phyloP scores from a whole-genome alignment of 2,329 filamentous ascomycete genomes.

The Aspergillus jensenii region DNA sequence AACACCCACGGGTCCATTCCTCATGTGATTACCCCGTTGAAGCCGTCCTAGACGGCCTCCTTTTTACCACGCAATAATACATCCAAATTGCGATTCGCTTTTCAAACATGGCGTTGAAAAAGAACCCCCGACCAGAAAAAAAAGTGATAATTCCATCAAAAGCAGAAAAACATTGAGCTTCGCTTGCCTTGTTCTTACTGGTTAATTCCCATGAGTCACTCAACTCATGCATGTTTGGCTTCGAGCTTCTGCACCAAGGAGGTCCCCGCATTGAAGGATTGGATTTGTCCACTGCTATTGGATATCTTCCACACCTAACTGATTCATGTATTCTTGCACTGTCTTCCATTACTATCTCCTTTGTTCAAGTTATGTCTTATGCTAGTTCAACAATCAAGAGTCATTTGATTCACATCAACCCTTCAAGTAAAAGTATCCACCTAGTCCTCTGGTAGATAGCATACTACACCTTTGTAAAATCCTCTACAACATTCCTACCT shows the following conservation, averaged over 20 bases:
- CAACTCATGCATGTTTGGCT: background rate
- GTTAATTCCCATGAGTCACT: slow-evolving; percentile 8
- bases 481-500: background rate
- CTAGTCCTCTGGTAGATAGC: background rate
- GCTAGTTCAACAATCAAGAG: background rate
- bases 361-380: background rate
- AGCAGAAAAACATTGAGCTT: background rate
- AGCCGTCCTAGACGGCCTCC: background rate
- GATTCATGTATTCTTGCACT: background rate
- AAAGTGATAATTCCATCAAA: background rate
- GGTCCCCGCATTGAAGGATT: slow-evolving; percentile 6
- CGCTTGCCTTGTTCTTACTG: background rate
- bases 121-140: background rate
- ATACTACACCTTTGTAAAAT: too few relatives aligned
- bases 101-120: background rate
- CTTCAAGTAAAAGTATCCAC: background rate
- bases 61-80: background rate
- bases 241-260: background rate
- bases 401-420: background rate
- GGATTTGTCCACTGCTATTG: background rate
- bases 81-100: background rate
- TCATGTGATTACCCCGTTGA: background rate
- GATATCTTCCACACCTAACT: background rate
- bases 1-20: background rate
- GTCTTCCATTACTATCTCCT: background rate